These are phyloP conservation scores for Penicillium cosmopolitanum DNA, from an alignment of 495 filamentous ascomycete species.

Conservation along the genomic window DNA sequence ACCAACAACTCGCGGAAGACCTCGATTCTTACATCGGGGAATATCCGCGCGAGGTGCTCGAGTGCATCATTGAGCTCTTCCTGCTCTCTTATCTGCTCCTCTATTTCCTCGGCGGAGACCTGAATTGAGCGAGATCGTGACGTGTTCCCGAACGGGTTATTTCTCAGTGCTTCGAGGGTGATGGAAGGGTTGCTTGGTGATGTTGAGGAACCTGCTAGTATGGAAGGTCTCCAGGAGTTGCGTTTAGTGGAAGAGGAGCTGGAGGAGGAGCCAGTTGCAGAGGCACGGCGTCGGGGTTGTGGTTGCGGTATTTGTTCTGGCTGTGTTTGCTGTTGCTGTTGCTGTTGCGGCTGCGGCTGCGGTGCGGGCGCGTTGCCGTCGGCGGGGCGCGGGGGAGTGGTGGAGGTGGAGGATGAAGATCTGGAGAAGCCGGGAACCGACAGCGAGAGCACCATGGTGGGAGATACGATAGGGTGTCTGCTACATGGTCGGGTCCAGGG, in stretches of 20 bases:
- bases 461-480: slow-evolving; percentile 9
- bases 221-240: slow-evolving; percentile 19
- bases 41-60: slow-evolving; percentile 70
- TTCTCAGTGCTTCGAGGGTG: slow-evolving; percentile 47
- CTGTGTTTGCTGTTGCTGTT: neutral
- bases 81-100: slow-evolving; percentile 49
- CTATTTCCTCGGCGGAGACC: slow-evolving; percentile 19
- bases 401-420: slow-evolving; percentile 40
- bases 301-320: slow-evolving; percentile 3
- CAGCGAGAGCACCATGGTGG: slow-evolving; percentile 48
- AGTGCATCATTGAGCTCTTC: slow-evolving; percentile 77
- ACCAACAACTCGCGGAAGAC: slow-evolving; percentile 91
- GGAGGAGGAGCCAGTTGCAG: slow-evolving; percentile 21
- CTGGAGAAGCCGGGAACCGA: slow-evolving; percentile 44
- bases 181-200: slow-evolving; percentile 35
- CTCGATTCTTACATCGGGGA: slow-evolving; percentile 85
- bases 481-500: slow-evolving; percentile 38
- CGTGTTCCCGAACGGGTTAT: slow-evolving; percentile 48
- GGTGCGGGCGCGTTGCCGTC: slow-evolving; percentile 21
- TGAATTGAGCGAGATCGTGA: slow-evolving; percentile 37
- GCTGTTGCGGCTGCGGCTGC: neutral
- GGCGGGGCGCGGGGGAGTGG: slow-evolving; percentile 36
- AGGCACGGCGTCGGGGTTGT: slow-evolving; percentile 22
- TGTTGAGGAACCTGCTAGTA: slow-evolving; percentile 1
- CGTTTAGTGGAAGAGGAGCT: slow-evolving; percentile 31